Conservation (phyloP, 768 basidiomycete genomes). For the Rhizopogon vinicolor region DNA sequence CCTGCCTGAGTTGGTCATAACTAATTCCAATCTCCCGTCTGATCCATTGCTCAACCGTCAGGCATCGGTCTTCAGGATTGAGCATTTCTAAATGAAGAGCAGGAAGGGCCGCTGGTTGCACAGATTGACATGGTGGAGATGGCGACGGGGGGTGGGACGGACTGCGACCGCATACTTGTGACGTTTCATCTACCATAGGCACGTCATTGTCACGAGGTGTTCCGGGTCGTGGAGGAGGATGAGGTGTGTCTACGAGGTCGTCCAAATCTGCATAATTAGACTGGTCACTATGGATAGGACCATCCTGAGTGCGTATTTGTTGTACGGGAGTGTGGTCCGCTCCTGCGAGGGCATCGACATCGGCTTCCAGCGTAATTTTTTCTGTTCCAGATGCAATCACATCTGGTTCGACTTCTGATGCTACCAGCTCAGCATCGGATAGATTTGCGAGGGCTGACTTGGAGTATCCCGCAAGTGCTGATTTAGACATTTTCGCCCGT, state of each 20-base stretch:
- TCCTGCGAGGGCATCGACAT: background rate
- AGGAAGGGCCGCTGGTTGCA: conserved; percentile 4
- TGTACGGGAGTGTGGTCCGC: background rate
- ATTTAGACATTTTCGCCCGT: background rate
- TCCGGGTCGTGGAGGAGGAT: background rate
- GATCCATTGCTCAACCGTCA: conserved; percentile 86
- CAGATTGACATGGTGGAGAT: conserved; percentile 10
- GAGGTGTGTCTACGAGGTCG: background rate
- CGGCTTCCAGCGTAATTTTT: background rate
- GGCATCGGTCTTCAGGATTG: conserved; percentile 50
- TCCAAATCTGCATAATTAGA: background rate
- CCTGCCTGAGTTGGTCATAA: conserved; percentile 51
- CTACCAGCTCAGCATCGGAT: background rate
- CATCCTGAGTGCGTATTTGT: background rate
- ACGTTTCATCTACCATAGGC: background rate
- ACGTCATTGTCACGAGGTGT: background rate
- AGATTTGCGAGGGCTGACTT: background rate
- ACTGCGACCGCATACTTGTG: background rate
- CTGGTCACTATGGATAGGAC: background rate
- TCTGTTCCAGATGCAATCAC: background rate
- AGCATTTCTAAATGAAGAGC: conserved; percentile 13
- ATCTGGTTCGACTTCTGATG: background rate
- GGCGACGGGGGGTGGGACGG: background rate
- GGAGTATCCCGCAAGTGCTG: background rate
- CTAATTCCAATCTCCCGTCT: conserved; percentile 68